Conservation (phyloP, 1,284 basidiomycete species). For the Tylopilus orsonianus region DNA sequence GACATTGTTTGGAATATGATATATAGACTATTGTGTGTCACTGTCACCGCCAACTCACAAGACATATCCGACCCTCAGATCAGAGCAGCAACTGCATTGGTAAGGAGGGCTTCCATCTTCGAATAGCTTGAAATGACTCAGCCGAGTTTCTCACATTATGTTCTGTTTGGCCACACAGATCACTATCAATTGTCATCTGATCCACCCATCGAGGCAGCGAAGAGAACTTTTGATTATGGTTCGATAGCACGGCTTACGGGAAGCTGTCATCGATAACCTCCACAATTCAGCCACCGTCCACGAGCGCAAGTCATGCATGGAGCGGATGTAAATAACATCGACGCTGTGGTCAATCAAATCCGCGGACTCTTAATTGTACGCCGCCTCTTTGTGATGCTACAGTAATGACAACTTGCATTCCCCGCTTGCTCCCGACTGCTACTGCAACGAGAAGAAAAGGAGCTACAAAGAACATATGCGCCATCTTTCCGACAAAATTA, state of each 20-base stretch:
- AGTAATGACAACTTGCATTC: not conserved
- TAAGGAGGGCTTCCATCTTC: not conserved
- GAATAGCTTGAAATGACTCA: slow-evolving; percentile 4
- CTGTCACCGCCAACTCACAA: slow-evolving; percentile 1
- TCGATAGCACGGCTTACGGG: not conserved
- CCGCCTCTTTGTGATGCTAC: slow-evolving; percentile 14
- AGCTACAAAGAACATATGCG: slow-evolving; percentile 5
- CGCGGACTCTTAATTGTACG: slow-evolving; percentile 23
- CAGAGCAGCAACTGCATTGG: not conserved
- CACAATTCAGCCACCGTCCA: not conserved
- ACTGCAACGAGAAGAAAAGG: slow-evolving; percentile 5
- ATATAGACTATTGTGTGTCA: slow-evolving; percentile 7
- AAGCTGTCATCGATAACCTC: slow-evolving; percentile 2
- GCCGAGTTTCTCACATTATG: not conserved
- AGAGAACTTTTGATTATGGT: slow-evolving; percentile 1
- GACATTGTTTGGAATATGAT: slow-evolving; percentile 12
- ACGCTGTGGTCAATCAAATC: slow-evolving; percentile 14
- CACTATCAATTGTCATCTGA: slow-evolving; percentile 12
- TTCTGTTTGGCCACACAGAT: slow-evolving; percentile 5
- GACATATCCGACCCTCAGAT: slow-evolving; percentile 6
- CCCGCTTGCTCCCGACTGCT: not conserved
- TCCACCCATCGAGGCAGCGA: slow-evolving; percentile 8
- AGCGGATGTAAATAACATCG: slow-evolving; percentile 9
- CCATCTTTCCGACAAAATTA: slow-evolving; percentile 1
- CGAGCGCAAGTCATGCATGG: not conserved